phyloP scores from a whole-genome alignment of 441 rosid genomes.

The Populus trichocarpa region DNA sequence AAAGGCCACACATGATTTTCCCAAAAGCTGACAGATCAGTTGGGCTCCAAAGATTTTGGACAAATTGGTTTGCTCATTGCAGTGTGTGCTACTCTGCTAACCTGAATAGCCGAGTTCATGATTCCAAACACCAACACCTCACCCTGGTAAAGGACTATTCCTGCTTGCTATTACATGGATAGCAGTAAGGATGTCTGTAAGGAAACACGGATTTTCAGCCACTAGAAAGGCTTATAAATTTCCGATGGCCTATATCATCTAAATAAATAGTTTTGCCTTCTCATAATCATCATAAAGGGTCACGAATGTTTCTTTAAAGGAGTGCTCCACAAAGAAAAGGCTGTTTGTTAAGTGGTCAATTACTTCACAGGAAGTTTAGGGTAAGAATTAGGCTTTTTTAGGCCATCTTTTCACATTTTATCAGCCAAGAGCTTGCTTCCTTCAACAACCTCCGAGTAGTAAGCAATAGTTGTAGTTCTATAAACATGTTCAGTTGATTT shows the following conservation, averaged over 20 bases:
- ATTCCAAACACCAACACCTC: neutral
- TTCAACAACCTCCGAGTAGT: neutral
- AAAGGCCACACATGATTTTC: constrained; percentile 11
- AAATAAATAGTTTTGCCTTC: neutral
- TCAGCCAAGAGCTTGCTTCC: neutral
- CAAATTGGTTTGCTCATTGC: constrained; percentile 6
- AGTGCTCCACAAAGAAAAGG: neutral
- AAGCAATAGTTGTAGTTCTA: too few relatives aligned
- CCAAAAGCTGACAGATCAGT: constrained; percentile 13
- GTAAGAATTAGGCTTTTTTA: neutral
- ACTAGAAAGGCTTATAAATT: neutral
- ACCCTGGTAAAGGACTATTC: neutral
- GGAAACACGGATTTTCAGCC: neutral
- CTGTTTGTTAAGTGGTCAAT: neutral
- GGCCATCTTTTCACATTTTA: neutral
- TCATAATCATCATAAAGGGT: neutral
- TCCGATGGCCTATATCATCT: neutral
- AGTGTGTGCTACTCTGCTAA: neutral
- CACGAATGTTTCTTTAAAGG: neutral
- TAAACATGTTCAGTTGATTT: too few relatives aligned
- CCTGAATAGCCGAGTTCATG: too few relatives aligned
- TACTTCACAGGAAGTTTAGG: neutral
- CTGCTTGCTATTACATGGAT: neutral
- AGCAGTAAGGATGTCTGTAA: neutral
- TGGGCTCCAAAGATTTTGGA: constrained; percentile 14